A percentile compares a stretch with the other conserved stretches of the same genome.
Evolutionary conservation across 345 rosid genomes (phyloP).

Genomic region (Eucalyptus cloeziana): DNA sequence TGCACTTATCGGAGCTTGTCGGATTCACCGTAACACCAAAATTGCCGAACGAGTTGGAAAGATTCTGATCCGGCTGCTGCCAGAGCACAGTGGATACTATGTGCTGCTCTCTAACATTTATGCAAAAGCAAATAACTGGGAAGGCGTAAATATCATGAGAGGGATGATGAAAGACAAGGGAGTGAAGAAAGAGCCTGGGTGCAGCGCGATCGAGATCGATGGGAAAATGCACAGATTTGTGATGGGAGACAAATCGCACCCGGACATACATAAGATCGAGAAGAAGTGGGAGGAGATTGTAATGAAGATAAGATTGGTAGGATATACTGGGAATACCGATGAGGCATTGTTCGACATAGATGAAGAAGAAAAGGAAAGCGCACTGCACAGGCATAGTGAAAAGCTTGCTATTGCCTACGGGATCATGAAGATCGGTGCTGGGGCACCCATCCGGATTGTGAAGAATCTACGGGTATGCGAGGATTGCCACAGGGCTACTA

Average conservation of each 20-base stretch:
- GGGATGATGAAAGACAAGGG: conserved; percentile 55
- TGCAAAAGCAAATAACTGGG: conserved; percentile 55
- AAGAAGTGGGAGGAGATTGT: conserved; percentile 55
- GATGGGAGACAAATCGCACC: conserved; percentile 46
- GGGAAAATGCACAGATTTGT: conserved; percentile 47
- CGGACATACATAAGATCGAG: conserved; percentile 43
- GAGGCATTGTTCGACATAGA: conserved; percentile 63
- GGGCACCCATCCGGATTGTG: conserved; percentile 32
- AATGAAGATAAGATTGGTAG: conserved; percentile 32
- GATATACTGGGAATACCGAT: conserved; percentile 35
- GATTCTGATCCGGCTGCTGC: conserved; percentile 35
- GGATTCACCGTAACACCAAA: conserved; percentile 47
- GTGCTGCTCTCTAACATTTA: conserved; percentile 64
- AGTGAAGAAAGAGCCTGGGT: conserved; percentile 43
- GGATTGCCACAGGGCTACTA: conserved; percentile 65
- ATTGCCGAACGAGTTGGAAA: conserved; percentile 54
- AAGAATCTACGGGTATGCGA: conserved; percentile 75
- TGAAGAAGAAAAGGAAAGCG: conserved; percentile 62
- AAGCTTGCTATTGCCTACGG: conserved; percentile 67
- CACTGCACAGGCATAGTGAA: conserved; percentile 56
- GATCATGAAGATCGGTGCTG: conserved; percentile 31
- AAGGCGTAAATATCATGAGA: conserved; percentile 31
- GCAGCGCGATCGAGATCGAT: conserved; percentile 45
- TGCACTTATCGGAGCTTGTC: conserved; percentile 74
- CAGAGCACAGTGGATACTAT: conserved; percentile 67